Evolutionary conservation across 495 filamentous ascomycete genomes (phyloP).

Genomic region (Tetracladium setigerum): DNA sequence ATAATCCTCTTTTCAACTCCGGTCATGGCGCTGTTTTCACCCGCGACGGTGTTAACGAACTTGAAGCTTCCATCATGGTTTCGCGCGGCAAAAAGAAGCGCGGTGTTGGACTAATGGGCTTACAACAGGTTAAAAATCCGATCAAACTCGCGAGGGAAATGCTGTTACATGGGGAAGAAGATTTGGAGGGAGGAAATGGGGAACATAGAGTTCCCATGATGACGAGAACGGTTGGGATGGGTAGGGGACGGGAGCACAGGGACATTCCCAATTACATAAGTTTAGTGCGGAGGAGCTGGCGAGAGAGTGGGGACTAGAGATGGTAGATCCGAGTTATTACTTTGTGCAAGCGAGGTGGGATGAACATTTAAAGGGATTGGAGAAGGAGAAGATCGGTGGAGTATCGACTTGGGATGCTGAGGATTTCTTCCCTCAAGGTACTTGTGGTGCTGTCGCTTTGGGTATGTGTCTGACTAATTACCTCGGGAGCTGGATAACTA

Average conservation of each 20-base stretch:
- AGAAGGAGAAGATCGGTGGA: slow-evolving; percentile 34
- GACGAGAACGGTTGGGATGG: neutral
- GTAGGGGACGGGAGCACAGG: slow-evolving; percentile 33
- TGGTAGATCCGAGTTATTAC: slow-evolving; percentile 62
- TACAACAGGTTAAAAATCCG: slow-evolving; percentile 70
- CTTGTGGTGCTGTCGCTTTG: slow-evolving; percentile 74
- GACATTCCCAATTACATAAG: slow-evolving; percentile 63
- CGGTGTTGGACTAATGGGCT: slow-evolving; percentile 64
- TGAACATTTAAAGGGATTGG: slow-evolving; percentile 64
- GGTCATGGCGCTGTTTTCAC: slow-evolving; percentile 85
- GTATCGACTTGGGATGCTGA: slow-evolving; percentile 36
- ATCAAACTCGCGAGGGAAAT: slow-evolving; percentile 67
- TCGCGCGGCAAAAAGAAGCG: slow-evolving; percentile 64
- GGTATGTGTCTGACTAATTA: slow-evolving; percentile 21
- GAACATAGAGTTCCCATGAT: slow-evolving; percentile 18
- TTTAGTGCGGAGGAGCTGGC: slow-evolving; percentile 60
- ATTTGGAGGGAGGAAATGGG: slow-evolving; percentile 31
- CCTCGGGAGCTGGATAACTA: slow-evolving; percentile 22
- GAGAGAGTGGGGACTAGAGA: slow-evolving; percentile 56
- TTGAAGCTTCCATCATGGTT: slow-evolving; percentile 90
- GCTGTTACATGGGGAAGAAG: slow-evolving; percentile 52
- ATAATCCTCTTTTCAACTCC: slow-evolving; percentile 79
- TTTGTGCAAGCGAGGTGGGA: slow-evolving; percentile 76
- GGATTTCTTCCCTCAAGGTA: slow-evolving; percentile 73
- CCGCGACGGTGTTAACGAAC: slow-evolving; percentile 70